Conservation (phyloP, 2,329 filamentous ascomycete genomes). For the Penicillium sp. region DNA sequence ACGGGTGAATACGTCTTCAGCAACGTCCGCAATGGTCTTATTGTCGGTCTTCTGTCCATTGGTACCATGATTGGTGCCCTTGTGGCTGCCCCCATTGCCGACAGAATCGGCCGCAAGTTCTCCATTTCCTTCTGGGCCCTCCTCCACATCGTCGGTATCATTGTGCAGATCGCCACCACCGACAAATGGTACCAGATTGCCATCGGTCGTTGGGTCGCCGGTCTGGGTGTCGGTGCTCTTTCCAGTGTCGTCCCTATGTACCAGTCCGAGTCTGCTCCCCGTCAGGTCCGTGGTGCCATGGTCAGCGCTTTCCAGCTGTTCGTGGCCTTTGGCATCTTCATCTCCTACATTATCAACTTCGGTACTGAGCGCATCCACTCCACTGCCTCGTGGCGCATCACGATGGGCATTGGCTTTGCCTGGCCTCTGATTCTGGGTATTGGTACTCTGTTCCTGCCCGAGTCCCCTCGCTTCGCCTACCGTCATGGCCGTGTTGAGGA, state of each 20-base stretch:
- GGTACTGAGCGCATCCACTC: conserved; percentile 40
- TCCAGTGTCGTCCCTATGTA: conserved; percentile 48
- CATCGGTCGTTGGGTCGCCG: conserved; percentile 46
- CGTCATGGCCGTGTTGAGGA: conserved; percentile 50
- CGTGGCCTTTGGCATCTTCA: conserved; percentile 49
- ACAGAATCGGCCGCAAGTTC: conserved; percentile 43
- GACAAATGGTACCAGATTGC: conserved; percentile 44
- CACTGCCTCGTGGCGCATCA: conserved; percentile 48
- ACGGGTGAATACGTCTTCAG: conserved; percentile 38
- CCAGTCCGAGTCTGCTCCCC: conserved; percentile 45
- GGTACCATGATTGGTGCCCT: conserved; percentile 44
- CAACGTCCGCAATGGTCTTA: conserved; percentile 44
- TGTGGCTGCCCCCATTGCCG: conserved; percentile 43
- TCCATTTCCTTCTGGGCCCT: conserved; percentile 45
- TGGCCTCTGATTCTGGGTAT: conserved; percentile 53
- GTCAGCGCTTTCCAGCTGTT: conserved; percentile 49
- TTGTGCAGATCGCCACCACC: conserved; percentile 44
- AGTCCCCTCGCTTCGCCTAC: conserved; percentile 57
- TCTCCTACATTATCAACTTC: conserved; percentile 48
- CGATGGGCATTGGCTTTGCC: conserved; percentile 56
- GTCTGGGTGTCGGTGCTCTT: conserved; percentile 47
- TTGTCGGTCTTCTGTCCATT: conserved; percentile 45
- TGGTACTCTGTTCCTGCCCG: conserved; percentile 54
- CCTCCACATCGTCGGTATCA: conserved; percentile 45
- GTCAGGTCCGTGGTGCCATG: conserved; percentile 47